Percentiles rank a stretch among this genome's conserved stretches.
These are phyloP conservation scores for Hydnomerulius pinastri DNA, from an alignment of 768 basidiomycete genomes.

Conservation along the genomic window DNA sequence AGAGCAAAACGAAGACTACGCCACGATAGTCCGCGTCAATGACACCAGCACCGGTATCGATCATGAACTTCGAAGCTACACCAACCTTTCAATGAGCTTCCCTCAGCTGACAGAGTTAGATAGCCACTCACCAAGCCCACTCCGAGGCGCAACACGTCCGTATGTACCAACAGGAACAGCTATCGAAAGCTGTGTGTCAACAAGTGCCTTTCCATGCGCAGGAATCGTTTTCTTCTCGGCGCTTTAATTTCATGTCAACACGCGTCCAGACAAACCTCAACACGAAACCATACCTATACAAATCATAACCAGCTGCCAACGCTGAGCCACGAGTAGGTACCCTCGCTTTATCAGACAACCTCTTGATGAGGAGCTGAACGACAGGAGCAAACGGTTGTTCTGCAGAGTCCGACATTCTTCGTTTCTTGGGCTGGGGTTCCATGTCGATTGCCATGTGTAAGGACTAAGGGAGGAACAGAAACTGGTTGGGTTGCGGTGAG, in stretches of 20 bases:
- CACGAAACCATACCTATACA: constrained; percentile 67
- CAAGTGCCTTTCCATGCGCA: constrained; percentile 86
- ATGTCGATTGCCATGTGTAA: constrained; percentile 22
- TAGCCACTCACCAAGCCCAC: constrained; percentile 77
- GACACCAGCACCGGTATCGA: constrained; percentile 97
- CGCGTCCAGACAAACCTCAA: background rate
- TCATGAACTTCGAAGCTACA: constrained; percentile 94
- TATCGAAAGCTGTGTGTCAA: constrained; percentile 91
- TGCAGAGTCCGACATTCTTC: constrained; percentile 53
- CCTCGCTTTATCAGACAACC: constrained; percentile 77
- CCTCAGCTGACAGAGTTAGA: background rate
- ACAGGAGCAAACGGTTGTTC: constrained; percentile 36
- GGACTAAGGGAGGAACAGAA: background rate
- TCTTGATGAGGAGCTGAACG: constrained; percentile 75
- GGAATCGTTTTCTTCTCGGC: constrained; percentile 85
- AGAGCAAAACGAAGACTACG: constrained; percentile 85
- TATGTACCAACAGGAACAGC: constrained; percentile 94
- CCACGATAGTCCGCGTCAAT: constrained; percentile 97
- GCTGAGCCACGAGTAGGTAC: constrained; percentile 86
- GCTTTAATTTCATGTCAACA: constrained; percentile 40
- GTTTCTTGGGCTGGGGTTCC: constrained; percentile 52
- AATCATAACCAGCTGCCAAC: constrained; percentile 91
- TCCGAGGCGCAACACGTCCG: constrained; percentile 94
- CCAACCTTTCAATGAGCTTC: background rate
- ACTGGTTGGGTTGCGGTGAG: background rate